These are phyloP conservation scores for Exophiala sideris DNA, from an alignment of 2,329 filamentous ascomycete genomes.

Conservation along the genomic window DNA sequence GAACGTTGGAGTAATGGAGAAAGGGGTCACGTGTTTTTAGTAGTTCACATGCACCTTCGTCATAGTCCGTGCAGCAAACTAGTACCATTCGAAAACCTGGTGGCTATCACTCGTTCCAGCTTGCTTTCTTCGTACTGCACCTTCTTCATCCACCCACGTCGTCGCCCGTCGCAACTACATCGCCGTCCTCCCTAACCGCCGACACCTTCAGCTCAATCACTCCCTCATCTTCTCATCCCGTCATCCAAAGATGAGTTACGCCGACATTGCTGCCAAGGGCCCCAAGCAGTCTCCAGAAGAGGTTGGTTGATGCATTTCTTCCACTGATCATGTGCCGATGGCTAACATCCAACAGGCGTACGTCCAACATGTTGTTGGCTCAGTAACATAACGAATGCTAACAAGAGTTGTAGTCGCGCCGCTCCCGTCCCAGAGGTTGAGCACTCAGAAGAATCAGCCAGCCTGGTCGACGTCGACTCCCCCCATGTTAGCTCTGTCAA, in stretches of 20 bases:
- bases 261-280: conserved; percentile 46
- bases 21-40: no score
- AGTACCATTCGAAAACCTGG: no score
- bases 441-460: conserved; percentile 38
- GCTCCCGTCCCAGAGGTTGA: conserved; percentile 39
- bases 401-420: conserved; percentile 38
- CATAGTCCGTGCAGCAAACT: no score
- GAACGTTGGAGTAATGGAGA: no score
- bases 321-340: conserved; percentile 14
- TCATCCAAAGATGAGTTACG: conserved; percentile 45
- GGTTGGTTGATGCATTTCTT: conserved; percentile 33
- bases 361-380: not conserved
- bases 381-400: conserved; percentile 7
- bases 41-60: no score
- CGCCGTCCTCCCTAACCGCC: not conserved
- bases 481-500: conserved; percentile 45
- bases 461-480: conserved; percentile 47
- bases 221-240: not conserved
- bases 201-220: not conserved
- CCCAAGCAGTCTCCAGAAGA: conserved; percentile 47
- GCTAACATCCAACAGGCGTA: conserved; percentile 20
- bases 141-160: not conserved
- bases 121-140: no score
- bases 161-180: not conserved
- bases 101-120: no score